Percentiles rank a stretch among this genome's conserved stretches.
Conservation (phyloP, 2,329 filamentous ascomycete genomes). For the Apiospora arundinis region DNA sequence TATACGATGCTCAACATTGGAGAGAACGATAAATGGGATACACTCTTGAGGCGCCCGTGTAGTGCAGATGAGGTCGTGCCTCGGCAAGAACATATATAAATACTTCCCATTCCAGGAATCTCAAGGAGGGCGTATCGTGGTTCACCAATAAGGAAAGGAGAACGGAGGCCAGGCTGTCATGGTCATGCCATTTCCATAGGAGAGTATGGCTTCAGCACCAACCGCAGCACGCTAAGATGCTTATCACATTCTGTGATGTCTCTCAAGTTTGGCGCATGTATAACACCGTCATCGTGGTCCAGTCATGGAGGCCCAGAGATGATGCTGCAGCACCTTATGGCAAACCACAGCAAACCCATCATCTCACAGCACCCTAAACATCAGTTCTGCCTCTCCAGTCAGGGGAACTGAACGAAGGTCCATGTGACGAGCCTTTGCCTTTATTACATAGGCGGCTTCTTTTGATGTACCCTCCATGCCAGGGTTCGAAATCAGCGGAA, state of each 20-base stretch:
- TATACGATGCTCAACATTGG: too few relatives aligned
- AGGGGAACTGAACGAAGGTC: neutral
- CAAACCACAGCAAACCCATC: neutral
- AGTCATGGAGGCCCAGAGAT: neutral
- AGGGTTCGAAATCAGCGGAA: neutral
- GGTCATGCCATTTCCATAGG: neutral
- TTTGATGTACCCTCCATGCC: neutral
- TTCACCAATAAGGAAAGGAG: too few relatives aligned
- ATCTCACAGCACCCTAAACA: neutral
- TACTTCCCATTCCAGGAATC: too few relatives aligned
- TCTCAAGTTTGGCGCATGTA: neutral
- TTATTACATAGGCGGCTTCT: neutral
- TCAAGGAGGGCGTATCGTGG: too few relatives aligned
- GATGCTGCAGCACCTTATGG: neutral
- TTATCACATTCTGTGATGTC: neutral
- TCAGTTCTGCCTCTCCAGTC: too few relatives aligned
- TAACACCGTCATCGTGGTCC: too few relatives aligned
- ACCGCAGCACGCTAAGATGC: neutral
- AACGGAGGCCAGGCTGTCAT: too few relatives aligned
- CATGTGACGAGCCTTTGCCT: neutral
- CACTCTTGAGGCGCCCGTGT: too few relatives aligned
- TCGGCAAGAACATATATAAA: too few relatives aligned
- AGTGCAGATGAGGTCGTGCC: too few relatives aligned
- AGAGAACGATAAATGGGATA: too few relatives aligned
- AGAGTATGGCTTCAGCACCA: neutral